A percentile compares a stretch with the other conserved stretches of the same genome.
These are phyloP conservation scores for Clarireedia sp. DNA, from an alignment of 2,329 filamentous ascomycete species.

Conservation along the genomic window DNA sequence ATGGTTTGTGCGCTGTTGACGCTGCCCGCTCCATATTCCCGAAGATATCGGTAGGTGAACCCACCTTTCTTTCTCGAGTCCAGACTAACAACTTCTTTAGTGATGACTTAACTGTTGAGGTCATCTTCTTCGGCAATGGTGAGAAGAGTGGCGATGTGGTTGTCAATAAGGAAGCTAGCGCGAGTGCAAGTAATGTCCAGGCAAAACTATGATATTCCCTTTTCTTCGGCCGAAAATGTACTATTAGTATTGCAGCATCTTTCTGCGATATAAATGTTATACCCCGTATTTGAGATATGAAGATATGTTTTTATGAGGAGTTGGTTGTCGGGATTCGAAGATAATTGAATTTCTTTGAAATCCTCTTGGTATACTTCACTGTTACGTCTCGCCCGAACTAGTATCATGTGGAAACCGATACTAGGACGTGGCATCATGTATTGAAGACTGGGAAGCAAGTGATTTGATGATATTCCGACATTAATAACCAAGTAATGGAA, in stretches of 20 bases:
- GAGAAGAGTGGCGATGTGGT: constrained; percentile 69
- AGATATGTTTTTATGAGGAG: background rate
- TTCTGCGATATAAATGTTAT: background rate
- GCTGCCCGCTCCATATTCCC: constrained; percentile 80
- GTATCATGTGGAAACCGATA: no score
- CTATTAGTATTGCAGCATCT: background rate
- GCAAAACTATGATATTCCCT: constrained; percentile 23
- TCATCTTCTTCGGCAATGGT: constrained; percentile 93
- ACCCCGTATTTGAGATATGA: background rate
- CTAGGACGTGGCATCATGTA: no score
- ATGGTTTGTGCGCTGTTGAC: constrained; percentile 90
- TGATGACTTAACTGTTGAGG: constrained; percentile 93
- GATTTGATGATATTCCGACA: no score
- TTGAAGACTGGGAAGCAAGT: no score
- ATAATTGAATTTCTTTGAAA: no score
- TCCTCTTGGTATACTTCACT: no score
- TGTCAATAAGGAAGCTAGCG: constrained; percentile 81
- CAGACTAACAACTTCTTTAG: constrained; percentile 36
- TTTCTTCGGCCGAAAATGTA: background rate
- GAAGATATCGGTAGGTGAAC: constrained; percentile 71
- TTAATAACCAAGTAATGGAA: no score
- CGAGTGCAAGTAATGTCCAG: constrained; percentile 31
- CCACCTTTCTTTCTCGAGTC: background rate
- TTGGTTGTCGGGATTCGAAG: no score
- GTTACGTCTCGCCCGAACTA: no score